Conservation (phyloP, 1,139 yeast genomes). For the Casaregolazyma suthepensis region DNA sequence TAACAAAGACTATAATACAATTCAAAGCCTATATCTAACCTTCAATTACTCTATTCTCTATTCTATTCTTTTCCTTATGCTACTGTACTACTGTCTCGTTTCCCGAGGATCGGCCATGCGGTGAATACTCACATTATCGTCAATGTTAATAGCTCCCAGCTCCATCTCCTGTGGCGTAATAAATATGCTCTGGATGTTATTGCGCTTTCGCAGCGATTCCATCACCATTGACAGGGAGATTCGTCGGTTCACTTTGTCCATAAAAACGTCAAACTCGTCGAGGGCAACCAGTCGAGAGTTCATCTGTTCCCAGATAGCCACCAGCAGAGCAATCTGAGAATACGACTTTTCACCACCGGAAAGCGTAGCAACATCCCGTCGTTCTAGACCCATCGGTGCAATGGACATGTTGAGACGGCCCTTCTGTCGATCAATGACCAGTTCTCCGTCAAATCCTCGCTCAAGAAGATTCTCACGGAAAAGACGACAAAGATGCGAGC, state of each 20-base stretch:
- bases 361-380: conserved; percentile 70
- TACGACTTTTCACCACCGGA: conserved; percentile 98
- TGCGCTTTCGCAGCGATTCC: conserved; percentile 52
- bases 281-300: conserved; percentile 78
- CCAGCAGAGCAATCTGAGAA: conserved; percentile 78
- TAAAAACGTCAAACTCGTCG: conserved; percentile 96
- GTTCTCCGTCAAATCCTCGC: conserved; percentile 71
- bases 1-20: no score
- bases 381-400: conserved; percentile 42
- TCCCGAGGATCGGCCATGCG: conserved; percentile 51
- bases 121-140: conserved; percentile 59
- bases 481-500: conserved; percentile 1
- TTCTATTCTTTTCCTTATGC: neutral
- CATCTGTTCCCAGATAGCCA: conserved; percentile 94
- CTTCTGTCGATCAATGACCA: conserved; percentile 55
- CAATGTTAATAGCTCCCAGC: conserved; percentile 54
- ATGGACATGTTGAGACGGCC: conserved; percentile 31
- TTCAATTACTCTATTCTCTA: neutral
- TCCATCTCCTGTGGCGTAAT: conserved; percentile 92
- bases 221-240: conserved; percentile 73
- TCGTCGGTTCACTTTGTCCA: conserved; percentile 90
- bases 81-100: neutral
- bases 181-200: conserved; percentile 65
- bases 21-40: no score
- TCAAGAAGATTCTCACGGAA: conserved; percentile 21